Evolutionary conservation across 2,329 filamentous ascomycete genomes (phyloP).

Genomic region (Neopestalotiopsis clavispora): DNA sequence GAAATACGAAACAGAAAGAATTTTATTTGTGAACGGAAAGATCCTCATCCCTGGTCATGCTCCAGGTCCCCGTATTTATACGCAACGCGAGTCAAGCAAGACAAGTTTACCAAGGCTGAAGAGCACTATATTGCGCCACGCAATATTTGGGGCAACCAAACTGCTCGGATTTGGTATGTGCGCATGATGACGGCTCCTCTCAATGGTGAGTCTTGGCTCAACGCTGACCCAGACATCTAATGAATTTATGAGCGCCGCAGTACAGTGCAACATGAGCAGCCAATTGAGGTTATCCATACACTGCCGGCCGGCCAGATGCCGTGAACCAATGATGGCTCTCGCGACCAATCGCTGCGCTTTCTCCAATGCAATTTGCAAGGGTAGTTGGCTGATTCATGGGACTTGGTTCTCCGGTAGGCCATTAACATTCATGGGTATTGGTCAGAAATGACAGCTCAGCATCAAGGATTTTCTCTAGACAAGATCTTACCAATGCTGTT

Average conservation of each 20-base stretch:
- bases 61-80: neutral
- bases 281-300: conserved; percentile 9
- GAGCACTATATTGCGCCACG: conserved; percentile 1
- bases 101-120: conserved; percentile 3
- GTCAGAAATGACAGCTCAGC: neutral
- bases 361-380: neutral
- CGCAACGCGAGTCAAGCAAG: conserved; percentile 3
- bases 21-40: neutral
- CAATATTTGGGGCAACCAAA: neutral
- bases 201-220: neutral
- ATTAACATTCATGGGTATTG: neutral
- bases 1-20: neutral
- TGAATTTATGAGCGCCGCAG: neutral
- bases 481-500: neutral
- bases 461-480: neutral
- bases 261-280: neutral
- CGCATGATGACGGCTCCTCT: neutral
- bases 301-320: conserved; percentile 2
- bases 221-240: neutral
- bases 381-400: neutral
- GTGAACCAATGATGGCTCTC: neutral
- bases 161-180: neutral
- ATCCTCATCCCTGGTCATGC: neutral
- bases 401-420: neutral
- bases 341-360: neutral